Conservation (phyloP, 2,329 filamentous ascomycete species). For the Neonectria magnoliae region DNA sequence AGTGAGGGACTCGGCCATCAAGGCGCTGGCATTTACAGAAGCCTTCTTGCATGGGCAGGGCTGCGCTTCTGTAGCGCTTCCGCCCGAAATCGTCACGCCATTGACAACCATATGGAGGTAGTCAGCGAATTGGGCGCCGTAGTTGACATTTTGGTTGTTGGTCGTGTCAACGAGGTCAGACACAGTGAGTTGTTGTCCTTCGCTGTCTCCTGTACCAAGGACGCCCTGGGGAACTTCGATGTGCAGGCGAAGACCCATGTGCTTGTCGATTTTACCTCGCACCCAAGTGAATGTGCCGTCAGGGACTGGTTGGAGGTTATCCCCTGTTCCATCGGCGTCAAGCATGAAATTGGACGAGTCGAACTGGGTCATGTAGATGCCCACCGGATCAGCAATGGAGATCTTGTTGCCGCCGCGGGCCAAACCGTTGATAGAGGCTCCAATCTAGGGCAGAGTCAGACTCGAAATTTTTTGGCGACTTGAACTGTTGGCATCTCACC, state of each 20-base stretch:
- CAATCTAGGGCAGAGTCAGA: constrained; percentile 8
- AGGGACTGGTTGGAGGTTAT: neutral
- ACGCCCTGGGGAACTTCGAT: constrained; percentile 17
- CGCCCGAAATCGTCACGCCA: neutral
- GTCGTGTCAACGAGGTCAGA: constrained; percentile 10
- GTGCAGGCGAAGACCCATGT: constrained; percentile 11
- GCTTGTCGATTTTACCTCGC: constrained; percentile 7
- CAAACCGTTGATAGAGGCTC: constrained; percentile 4
- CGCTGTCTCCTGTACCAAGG: constrained; percentile 6
- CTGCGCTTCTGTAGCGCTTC: neutral
- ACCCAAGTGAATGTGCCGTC: constrained; percentile 5
- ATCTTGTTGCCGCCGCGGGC: constrained; percentile 2
- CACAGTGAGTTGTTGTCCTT: constrained; percentile 14
- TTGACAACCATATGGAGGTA: constrained; percentile 16
- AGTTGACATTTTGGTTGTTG: constrained; percentile 5
- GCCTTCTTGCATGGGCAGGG: neutral
- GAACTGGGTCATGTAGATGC: constrained; percentile 14
- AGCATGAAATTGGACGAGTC: constrained; percentile 5
- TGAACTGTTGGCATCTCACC: neutral
- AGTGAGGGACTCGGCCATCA: neutral
- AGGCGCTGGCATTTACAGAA: neutral
- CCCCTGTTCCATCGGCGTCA: constrained; percentile 8
- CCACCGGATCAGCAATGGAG: constrained; percentile 15
- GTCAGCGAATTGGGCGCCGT: constrained; percentile 20
- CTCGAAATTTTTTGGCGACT: too few species aligned